Evolutionary conservation across 2,329 filamentous ascomycete species (phyloP).

Genomic region (Aspergillus transmontanensis): DNA sequence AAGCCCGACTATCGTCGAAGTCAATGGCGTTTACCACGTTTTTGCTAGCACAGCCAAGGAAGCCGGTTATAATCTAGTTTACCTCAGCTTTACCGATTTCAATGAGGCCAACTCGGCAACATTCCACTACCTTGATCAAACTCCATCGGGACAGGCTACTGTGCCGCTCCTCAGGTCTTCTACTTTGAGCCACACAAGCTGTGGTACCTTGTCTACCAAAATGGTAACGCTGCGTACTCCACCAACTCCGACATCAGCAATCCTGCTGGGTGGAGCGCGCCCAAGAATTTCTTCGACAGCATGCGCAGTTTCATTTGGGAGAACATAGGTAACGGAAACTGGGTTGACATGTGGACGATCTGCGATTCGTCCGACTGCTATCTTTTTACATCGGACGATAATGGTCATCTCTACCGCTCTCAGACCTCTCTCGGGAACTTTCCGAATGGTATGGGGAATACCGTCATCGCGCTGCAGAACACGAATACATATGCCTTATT

Average conservation of each 20-base stretch:
- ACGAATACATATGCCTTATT: background rate
- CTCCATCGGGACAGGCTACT: conserved; percentile 6
- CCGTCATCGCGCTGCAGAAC: conserved; percentile 5
- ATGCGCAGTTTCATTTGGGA: conserved; percentile 7
- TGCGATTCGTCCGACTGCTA: conserved; percentile 4
- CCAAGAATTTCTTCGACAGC: conserved; percentile 5
- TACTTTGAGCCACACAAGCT: conserved; percentile 4
- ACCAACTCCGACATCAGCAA: conserved; percentile 10
- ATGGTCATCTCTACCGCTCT: conserved; percentile 8
- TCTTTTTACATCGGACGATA: conserved; percentile 9
- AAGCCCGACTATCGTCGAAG: conserved; percentile 8
- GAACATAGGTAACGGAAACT: background rate
- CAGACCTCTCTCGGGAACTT: conserved; percentile 2
- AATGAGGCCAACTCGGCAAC: conserved; percentile 2
- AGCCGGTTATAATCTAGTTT: conserved; percentile 9
- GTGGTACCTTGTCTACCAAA: conserved; percentile 10
- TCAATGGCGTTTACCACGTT: conserved; percentile 10
- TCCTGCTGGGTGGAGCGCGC: conserved; percentile 4
- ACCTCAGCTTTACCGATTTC: conserved; percentile 13
- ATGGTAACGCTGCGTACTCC: conserved; percentile 11
- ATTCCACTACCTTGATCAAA: conserved; percentile 13
- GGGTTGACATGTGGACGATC: conserved; percentile 11
- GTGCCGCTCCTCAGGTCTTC: conserved; percentile 11
- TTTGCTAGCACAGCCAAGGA: conserved; percentile 11
- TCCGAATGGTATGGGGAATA: conserved; percentile 10